phyloP scores from a whole-genome alignment of 768 basidiomycete species.

The Leucosporidium creatinivorum region DNA sequence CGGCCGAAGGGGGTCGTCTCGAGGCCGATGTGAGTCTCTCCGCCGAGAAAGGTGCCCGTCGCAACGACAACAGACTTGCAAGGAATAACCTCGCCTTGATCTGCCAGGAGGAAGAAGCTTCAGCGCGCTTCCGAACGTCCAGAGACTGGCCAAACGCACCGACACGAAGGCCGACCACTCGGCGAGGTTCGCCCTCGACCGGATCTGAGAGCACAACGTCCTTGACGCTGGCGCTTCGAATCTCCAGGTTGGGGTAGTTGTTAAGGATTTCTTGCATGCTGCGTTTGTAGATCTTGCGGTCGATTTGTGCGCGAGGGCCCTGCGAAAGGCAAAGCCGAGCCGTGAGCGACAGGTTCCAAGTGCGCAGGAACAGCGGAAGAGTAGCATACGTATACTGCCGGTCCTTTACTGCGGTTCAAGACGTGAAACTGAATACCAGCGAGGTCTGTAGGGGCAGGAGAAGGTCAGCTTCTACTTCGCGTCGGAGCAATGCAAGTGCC shows the following conservation, averaged over 20 bases:
- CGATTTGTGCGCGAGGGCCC: constrained; percentile 86
- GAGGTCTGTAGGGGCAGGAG: constrained; percentile 51
- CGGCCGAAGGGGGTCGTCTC: constrained; percentile 34
- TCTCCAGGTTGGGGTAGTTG: constrained; percentile 57
- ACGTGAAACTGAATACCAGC: constrained; percentile 85
- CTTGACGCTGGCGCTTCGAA: constrained; percentile 23
- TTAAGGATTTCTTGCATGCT: constrained; percentile 67
- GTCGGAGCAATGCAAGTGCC: too few relatives aligned
- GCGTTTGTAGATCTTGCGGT: constrained; percentile 70
- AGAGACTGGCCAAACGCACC: background rate
- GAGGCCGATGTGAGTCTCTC: constrained; percentile 80
- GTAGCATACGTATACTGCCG: constrained; percentile 69
- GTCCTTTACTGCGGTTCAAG: constrained; percentile 74
- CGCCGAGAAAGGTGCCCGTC: constrained; percentile 84
- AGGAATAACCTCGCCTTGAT: constrained; percentile 62
- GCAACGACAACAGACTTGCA: constrained; percentile 80
- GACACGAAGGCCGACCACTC: constrained; percentile 24
- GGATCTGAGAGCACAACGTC: constrained; percentile 54
- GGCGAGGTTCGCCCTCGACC: constrained; percentile 14
- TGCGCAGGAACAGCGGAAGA: background rate
- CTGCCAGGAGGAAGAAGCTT: constrained; percentile 42
- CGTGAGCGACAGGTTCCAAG: background rate
- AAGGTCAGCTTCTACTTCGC: background rate
- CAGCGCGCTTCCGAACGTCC: background rate
- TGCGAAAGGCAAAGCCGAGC: constrained; percentile 37